Evolutionary conservation across 345 rosid species (phyloP), one percentile per base, ranked within the genome.

Genomic region (Lepidium sativum): DNA sequence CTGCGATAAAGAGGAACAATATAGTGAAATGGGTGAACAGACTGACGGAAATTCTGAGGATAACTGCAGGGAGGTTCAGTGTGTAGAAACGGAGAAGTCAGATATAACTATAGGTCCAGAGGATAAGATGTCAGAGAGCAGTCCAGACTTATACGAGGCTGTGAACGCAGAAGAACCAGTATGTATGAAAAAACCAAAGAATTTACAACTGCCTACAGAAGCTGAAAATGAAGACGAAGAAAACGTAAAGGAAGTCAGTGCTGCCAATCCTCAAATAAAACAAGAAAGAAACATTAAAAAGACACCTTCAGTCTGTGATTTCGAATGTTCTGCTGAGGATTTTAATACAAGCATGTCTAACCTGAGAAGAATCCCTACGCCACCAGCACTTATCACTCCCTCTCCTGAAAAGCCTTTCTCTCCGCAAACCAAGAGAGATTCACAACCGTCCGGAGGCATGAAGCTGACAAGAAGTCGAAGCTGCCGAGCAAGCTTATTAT

Each of bases 381-480:
- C 56, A 50, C 63, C 58, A 31, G 63, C 58, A 65, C 62, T 71
- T 69, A 66, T 68, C 53, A 45, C 63, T 52, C 75, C 79, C 39
- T 75, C 83, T 25, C 79, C 83, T 16, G 80, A 73, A 72, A 73
- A 76, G 42, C 34, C 61, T 49, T 60, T 71, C 58, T 45, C 79
- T 51, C 63, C 75, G 79, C 50, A 44, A 45, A 55, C 33, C 35
- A 82, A 76, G 57, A 80, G 77, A 69, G 82, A 75, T 50, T 43
- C 77, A 17, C 65, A 62, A 44, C 66, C 64, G 21, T 63, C 74
- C 23, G 54, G 65, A 61, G 80, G 78, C 74, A 75, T 75, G 72
- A 79, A 74, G 65, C 73, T 88, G 54, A 42, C 39, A 10, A 82
- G 82, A 61, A 91, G 96, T 76, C 87, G 60, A 73, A 91, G 98